Evolutionary conservation across 2,329 filamentous ascomycete species (phyloP).

Genomic region (Periconia digitata): DNA sequence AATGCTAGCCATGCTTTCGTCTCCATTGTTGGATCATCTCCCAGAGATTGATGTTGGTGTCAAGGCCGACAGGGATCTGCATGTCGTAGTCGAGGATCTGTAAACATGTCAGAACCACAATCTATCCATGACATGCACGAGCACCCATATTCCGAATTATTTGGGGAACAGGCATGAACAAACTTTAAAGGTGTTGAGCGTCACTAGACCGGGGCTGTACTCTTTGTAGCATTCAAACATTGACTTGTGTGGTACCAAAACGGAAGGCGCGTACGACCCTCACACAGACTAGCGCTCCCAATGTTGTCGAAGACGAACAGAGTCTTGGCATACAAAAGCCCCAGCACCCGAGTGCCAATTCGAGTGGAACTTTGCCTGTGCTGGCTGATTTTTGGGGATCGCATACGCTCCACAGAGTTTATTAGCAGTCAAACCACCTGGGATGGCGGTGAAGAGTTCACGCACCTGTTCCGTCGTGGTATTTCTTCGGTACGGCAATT

Average conservation of each 20-base stretch:
- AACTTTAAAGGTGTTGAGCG: background rate
- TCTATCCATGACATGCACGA: background rate
- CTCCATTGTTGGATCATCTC: too few species aligned
- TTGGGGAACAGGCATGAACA: background rate
- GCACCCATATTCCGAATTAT: background rate
- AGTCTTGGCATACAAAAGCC: too few species aligned
- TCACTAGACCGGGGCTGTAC: background rate
- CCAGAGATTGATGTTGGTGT: too few species aligned
- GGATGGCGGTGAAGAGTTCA: background rate
- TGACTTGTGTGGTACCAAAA: background rate
- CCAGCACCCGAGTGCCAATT: background rate
- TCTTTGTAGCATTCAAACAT: background rate
- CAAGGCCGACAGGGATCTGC: too few species aligned
- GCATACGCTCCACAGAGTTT: too few species aligned
- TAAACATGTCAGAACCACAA: too few species aligned
- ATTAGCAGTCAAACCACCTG: too few species aligned
- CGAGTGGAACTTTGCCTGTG: background rate
- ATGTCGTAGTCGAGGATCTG: too few species aligned
- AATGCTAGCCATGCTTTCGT: too few species aligned
- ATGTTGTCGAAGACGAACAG: background rate
- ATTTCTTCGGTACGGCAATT: background rate
- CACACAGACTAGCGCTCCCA: background rate
- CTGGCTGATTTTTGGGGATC: too few species aligned
- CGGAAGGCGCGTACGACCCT: background rate
- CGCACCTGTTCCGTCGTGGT: background rate